Base-by-base conservation (phyloP, 176 grass and related monocot genomes). In the Zea mays region DNA sequence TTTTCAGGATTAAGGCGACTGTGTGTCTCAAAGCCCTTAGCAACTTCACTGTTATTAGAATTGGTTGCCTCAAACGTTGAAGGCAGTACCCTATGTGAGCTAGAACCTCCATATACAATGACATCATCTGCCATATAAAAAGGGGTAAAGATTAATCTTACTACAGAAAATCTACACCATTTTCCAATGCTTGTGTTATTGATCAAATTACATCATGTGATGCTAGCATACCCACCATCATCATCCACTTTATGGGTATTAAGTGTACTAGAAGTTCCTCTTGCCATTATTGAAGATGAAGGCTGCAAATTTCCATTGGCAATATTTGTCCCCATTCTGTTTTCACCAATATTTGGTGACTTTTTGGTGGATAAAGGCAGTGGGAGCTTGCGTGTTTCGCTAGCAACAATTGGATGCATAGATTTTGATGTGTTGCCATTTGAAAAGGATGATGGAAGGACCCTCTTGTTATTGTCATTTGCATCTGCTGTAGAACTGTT, bases 21-120 rank as follows among this genome's bases (percentile, higher is more conserved):
- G 74, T 86, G 87, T 73, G 76, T 62, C 69, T 90, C 90, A 76
- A 76, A 77, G 16, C 50, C 46, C n/a, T 86, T 85, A 79, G 21
- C 54, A 71, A 44, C 45, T 49, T 71, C 80, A 17, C 50, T 64
- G 51, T 62, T 82, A 74, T 39, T 82, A 82, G 81, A 62, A n/a
- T 57, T 88, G 40, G 74, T 79, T 66, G 48, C 75, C 48, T 59
- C 65, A 83, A 93, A 62, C 35, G 80, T 90, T 72, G 76, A 58
- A 82, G 93, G 93, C 2, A 90, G 76, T 69, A 90, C 73, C 76
- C 93, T 90, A 68, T 79, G 56, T 34, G 90, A 76, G 50, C 48
- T 85, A 65, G 87, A 56, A 73, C 71, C 40, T 72, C 69, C 90
- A 74, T 71, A 86, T 79, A 92, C 75, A 85, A 81, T 62, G 49